A percentile compares a stretch with the other conserved stretches of the same genome.
phyloP scores from a whole-genome alignment of 2,329 filamentous ascomycete species.

The Phialocephala sp. region DNA sequence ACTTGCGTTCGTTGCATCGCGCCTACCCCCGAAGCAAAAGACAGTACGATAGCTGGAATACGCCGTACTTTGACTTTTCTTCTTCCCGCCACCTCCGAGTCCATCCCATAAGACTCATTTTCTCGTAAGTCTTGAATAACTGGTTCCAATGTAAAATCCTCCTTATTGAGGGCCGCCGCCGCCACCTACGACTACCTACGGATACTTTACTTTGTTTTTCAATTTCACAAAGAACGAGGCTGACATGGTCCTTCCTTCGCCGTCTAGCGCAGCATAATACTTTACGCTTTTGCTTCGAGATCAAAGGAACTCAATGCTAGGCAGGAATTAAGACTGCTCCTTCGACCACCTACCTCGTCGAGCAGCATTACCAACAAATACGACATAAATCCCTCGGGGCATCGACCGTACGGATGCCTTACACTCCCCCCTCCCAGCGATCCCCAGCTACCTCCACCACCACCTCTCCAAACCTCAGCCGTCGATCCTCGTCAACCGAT shows the following conservation, averaged over 20 bases:
- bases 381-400: slow-evolving; percentile 17
- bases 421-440: slow-evolving; percentile 77
- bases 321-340: slow-evolving; percentile 30
- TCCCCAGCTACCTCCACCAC: slow-evolving; percentile 65
- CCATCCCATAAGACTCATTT: slow-evolving; percentile 21
- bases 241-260: slow-evolving; percentile 31
- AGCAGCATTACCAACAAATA: slow-evolving; percentile 26
- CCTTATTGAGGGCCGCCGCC: slow-evolving; percentile 9
- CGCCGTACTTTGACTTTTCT: slow-evolving; percentile 35
- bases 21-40: slow-evolving; percentile 19
- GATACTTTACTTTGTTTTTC: slow-evolving; percentile 18
- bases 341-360: slow-evolving; percentile 31
- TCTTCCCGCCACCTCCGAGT: slow-evolving; percentile 9
- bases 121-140: slow-evolving; percentile 35
- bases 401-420: slow-evolving; percentile 71
- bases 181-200: slow-evolving; percentile 21
- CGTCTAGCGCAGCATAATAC: slow-evolving; percentile 28
- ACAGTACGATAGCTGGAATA: slow-evolving; percentile 41
- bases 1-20: slow-evolving; percentile 10
- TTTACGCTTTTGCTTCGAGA: slow-evolving; percentile 14
- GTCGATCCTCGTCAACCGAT: slow-evolving; percentile 59
- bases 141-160: slow-evolving; percentile 23
- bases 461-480: slow-evolving; percentile 61
- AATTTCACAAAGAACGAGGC: slow-evolving; percentile 25
- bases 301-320: slow-evolving; percentile 32